Base-by-base conservation (phyloP, 441 rosid genomes). In the Corymbia citriodora region DNA sequence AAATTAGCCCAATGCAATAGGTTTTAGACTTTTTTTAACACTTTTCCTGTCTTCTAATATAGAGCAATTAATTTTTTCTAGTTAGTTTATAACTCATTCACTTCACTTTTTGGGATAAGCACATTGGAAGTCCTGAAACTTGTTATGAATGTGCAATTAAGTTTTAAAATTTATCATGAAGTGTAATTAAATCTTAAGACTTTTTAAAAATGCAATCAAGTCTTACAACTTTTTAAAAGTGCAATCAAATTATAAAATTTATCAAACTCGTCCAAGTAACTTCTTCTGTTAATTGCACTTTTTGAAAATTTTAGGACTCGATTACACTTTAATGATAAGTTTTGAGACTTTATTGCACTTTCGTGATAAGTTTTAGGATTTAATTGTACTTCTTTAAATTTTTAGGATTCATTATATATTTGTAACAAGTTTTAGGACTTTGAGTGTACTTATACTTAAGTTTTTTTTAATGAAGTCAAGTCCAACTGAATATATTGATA, bases 221-320 rank as follows among this genome's bases (percentile, higher is more conserved):
- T 55, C 23, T 6, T 2, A 55, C 17, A 55, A 55, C 2, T 18
- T 55, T 55, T 9, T 7, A 55, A 55, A 55, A 19, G 13, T 57
- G 23, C 2, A 57, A 57, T 57, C 63, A 23, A 57, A 23, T 23
- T 8, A 9, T 23, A 57, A 57, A 57, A 57, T 8, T 23, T 57
- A 16, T 57, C 29, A 57, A 57, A 23, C 23, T 57, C 0, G 1
- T 57, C 63, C 7, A 57, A 57, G 23, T 10, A 57, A 57, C 5
- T 4, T 29, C 3, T 57, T 57, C 1, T 0, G 0, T 57, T 2
- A 1, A 21, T 57, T 1, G 2, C 29, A 57, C 23, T 9, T 57
- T 57, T 57, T 57, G 10, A 27, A 57, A 57, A 57, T 0, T 57
- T 21, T 57, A 57, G 2, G 1, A 23, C 6, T 57, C 10, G 2